Base-by-base conservation (phyloP, 352 stramenopile species). In the Globisporangium uncinulatum region DNA sequence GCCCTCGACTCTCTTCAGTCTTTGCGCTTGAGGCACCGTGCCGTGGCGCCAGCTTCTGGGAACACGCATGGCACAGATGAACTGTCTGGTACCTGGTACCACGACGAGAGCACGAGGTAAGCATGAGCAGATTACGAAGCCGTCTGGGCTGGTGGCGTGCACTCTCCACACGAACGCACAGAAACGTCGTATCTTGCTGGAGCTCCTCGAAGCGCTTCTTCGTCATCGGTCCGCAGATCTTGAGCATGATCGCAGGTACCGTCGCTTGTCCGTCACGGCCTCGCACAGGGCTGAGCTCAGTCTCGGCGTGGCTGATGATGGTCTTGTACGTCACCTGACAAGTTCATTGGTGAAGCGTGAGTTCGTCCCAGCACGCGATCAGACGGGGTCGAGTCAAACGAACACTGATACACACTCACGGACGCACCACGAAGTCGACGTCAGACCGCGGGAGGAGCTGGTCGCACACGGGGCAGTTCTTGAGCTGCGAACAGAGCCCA, bases 401-500 rank as follows among this genome's bases (percentile, higher is more conserved):
- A 36, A 45, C 4, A 34, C 15, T n/a, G 10, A 17, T 4, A 34
- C 14, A 39, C 32, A 56, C 46, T 39, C 10, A 14, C 11, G 7
- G 17, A 43, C 48, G 29, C 65, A 84, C 71, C 69, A 84, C 29
- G 47, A 69, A 84, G 17, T 78, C 60, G 10, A 84, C 63, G 57
- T 82, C 54, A 34, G 63, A 63, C 48, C 71, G 56, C 21, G 69
- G 68, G 2, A 84, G 49, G 48, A 67, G 59, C 54, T 61, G 60
- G 31, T 67, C 66, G 58, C 74, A 84, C 10, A 67, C 73, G 11
- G 67, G 70, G 34, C 71, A 84, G 24, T 64, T 31, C 49, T 78
- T 79, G 15, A 78, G 54, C 46, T 78, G 74, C 0, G 71, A 55
- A 45, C 63, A 58, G 10, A 76, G 31, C 6, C 63, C 59, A 17